Base-by-base conservation (phyloP, 371 early-diverging fungal species). In the Blakeslea trispora region DNA sequence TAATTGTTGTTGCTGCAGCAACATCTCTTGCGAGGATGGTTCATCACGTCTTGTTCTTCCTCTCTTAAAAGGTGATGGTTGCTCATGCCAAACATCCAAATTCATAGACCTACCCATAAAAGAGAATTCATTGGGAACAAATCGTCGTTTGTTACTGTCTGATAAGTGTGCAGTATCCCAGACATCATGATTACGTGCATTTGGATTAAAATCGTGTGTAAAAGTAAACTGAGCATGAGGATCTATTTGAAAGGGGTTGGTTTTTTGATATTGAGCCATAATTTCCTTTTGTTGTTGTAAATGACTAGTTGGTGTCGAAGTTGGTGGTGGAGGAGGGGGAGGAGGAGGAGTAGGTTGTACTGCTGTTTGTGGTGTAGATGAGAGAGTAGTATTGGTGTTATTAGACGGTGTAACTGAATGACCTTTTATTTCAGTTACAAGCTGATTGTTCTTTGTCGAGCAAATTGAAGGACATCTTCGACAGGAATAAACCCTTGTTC, bases 391-490 rank as follows among this genome's bases (percentile, higher is more conserved):
- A n/a, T n/a, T n/a, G n/a, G n/a, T n/a, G n/a, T n/a, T n/a, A n/a
- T n/a, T n/a, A n/a, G n/a, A n/a, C n/a, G n/a, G n/a, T n/a, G n/a
- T n/a, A n/a, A n/a, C n/a, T n/a, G n/a, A n/a, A n/a, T n/a, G n/a
- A 19, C 28, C 50, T 22, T 43, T 50, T 55, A 76, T 65, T 53
- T 79, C 75, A 22, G 39, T 45, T n/a, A 60, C 61, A 14, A 81
- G 66, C 42, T 79, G 83, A 21, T 75, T 78, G 55, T 74, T 79
- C 5, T 63, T 40, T 68, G 64, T 45, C 81, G 65, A 32, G 83
- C 77, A 63, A 82, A 87, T 5, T 54, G 45, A 1, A 85, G 64
- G 28, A 87, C 68, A 50, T 87, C 85, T 50, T 78, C 71, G 18
- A 85, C 75, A 14, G 82, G 75, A 17, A 87, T 60, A 44, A 57